These are phyloP conservation scores for Geotrichum cucujoidarum DNA, from an alignment of 1,139 yeast genomes.

Conservation along the genomic window DNA sequence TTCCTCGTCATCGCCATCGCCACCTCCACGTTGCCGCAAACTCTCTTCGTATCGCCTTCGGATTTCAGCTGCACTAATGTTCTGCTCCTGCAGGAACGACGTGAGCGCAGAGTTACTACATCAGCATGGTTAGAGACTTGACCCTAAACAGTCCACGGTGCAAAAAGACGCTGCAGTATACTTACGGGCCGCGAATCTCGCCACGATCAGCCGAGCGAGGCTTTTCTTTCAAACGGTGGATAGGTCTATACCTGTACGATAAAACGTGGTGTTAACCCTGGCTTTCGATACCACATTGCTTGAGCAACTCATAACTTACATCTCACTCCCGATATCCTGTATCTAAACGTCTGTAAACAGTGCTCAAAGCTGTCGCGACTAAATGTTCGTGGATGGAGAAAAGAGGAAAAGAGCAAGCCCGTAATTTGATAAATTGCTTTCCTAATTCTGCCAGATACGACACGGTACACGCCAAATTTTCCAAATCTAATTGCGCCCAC, in stretches of 20 bases:
- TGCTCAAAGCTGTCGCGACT: too few species aligned
- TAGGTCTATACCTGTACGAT: constrained; percentile 16
- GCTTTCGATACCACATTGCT: too few species aligned
- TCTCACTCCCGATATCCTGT: too few species aligned
- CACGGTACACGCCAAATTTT: not conserved
- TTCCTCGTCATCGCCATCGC: constrained; percentile 18
- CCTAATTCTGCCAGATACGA: not conserved
- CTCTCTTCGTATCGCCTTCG: constrained; percentile 49
- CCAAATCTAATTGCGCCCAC: not conserved
- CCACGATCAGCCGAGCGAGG: constrained; percentile 7
- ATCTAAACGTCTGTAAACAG: too few species aligned
- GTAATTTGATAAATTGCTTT: not conserved
- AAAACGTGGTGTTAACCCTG: too few species aligned
- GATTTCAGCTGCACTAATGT: constrained; percentile 57
- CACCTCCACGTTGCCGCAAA: constrained; percentile 14
- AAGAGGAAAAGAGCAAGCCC: not conserved
- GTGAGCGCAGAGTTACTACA: constrained; percentile 42
- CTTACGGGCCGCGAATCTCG: constrained; percentile 32
- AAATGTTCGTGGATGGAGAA: not conserved
- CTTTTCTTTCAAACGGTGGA: constrained; percentile 12
- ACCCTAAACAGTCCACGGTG: too few species aligned
- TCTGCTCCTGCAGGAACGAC: constrained; percentile 54
- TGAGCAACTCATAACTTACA: too few species aligned
- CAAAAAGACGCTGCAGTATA: not conserved
- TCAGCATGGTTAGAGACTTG: not conserved